Evolutionary conservation across 208 protist genomes (phyloP).

Genomic region (Wallacemonas sp.): DNA sequence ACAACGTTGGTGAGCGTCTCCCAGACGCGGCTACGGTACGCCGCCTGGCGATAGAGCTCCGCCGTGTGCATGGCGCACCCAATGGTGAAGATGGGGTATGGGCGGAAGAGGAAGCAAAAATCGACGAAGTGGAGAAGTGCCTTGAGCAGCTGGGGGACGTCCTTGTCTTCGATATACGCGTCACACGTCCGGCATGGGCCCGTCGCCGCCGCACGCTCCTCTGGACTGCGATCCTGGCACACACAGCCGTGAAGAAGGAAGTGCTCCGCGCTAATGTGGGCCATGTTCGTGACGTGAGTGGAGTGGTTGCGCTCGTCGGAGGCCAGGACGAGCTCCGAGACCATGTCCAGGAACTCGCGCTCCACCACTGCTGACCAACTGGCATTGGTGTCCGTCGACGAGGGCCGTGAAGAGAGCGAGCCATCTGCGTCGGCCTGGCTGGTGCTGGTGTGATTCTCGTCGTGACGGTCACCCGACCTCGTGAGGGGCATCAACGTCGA

Average conservation of each 20-base stretch:
- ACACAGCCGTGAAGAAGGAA: slow-evolving; percentile 36
- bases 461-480: neutral
- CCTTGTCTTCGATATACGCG: slow-evolving; percentile 46
- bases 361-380: slow-evolving; percentile 40
- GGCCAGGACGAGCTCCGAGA: slow-evolving; percentile 55
- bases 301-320: slow-evolving; percentile 61
- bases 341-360: slow-evolving; percentile 39
- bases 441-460: neutral
- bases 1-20: neutral
- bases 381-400: slow-evolving; percentile 12
- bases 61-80: slow-evolving; percentile 25
- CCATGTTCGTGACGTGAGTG: slow-evolving; percentile 17
- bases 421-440: no score
- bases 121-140: slow-evolving; percentile 51
- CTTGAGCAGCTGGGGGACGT: slow-evolving; percentile 50
- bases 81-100: slow-evolving; percentile 33
- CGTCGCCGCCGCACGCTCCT: neutral
- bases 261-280: slow-evolving; percentile 32
- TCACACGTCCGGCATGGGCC: slow-evolving; percentile 17
- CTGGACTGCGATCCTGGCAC: slow-evolving; percentile 4
- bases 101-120: slow-evolving; percentile 51
- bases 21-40: neutral
- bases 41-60: slow-evolving; percentile 51
- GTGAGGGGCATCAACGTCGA: neutral
- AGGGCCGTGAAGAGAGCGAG: no score